A percentile compares a stretch with the other conserved stretches of the same genome.
Conservation (phyloP, 2,329 filamentous ascomycete species). For the Sporothrix dimorphospora region DNA sequence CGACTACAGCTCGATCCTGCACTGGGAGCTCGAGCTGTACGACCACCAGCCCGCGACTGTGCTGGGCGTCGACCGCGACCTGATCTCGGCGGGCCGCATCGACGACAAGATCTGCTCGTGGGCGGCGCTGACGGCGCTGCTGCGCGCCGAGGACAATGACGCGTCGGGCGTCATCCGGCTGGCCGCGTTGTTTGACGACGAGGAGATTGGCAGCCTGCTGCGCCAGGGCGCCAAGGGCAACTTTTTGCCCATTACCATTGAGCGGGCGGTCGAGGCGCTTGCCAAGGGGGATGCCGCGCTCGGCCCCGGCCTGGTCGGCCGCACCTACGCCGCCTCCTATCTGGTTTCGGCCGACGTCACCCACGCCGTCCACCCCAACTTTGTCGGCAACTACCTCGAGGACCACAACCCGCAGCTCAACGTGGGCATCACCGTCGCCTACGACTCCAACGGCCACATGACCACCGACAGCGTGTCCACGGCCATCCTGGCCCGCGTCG, state of each 20-base stretch:
- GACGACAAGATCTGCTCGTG: constrained; percentile 98
- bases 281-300: constrained; percentile 47
- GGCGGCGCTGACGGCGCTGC: constrained; percentile 81
- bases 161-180: constrained; percentile 77
- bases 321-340: constrained; percentile 91
- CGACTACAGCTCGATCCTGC: constrained; percentile 75
- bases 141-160: constrained; percentile 64
- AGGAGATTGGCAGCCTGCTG: constrained; percentile 90
- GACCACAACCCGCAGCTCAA: constrained; percentile 88
- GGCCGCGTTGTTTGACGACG: constrained; percentile 93
- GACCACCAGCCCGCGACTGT: constrained; percentile 84
- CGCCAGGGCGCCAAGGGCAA: constrained; percentile 89
- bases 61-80: constrained; percentile 84
- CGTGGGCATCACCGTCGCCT: constrained; percentile 77
- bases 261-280: constrained; percentile 75
- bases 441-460: constrained; percentile 93
- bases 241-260: constrained; percentile 79
- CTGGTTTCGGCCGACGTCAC: constrained; percentile 90
- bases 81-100: constrained; percentile 93
- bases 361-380: constrained; percentile 94
- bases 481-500: constrained; percentile 76
- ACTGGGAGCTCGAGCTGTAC: constrained; percentile 97
- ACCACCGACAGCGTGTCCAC: constrained; percentile 89
- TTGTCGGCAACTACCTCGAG: constrained; percentile 78
- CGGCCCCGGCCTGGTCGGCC: constrained; percentile 68